phyloP scores from a whole-genome alignment of 352 stramenopile species.

The Pythium guiyangense region DNA sequence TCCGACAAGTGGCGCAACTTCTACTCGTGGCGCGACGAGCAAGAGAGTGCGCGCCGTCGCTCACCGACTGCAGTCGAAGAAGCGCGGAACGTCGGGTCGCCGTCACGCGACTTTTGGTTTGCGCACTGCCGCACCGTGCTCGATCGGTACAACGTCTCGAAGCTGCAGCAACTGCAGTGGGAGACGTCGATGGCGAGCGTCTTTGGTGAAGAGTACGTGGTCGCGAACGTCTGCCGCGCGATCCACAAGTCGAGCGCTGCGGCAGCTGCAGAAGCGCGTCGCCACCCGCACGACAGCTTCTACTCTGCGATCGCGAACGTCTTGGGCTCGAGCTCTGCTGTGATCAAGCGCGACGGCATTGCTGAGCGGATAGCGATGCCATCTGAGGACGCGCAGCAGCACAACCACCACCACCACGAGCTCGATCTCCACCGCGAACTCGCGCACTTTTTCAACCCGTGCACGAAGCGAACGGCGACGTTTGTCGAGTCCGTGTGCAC shows the following conservation, averaged over 20 bases:
- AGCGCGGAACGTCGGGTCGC: conserved; percentile 39
- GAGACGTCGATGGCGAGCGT: conserved; percentile 63
- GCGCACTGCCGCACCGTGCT: conserved; percentile 56
- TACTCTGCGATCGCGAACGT: conserved; percentile 18
- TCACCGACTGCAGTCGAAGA: conserved; percentile 34
- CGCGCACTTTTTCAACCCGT: conserved; percentile 39
- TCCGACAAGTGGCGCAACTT: conserved; percentile 76
- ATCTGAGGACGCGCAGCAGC: neutral
- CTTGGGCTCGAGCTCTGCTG: conserved; percentile 10
- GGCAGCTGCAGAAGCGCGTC: neutral
- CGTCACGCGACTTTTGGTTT: conserved; percentile 70
- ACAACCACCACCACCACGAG: conserved; percentile 16
- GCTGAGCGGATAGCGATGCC: conserved; percentile 2
- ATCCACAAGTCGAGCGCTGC: conserved; percentile 8
- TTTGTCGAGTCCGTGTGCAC: conserved; percentile 28
- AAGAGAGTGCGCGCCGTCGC: conserved; percentile 23
- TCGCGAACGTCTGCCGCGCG: conserved; percentile 39
- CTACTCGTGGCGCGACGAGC: conserved; percentile 53
- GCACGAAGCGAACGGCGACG: conserved; percentile 29
- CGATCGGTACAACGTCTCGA: conserved; percentile 60
- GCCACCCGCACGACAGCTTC: conserved; percentile 13
- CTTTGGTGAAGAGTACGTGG: conserved; percentile 56
- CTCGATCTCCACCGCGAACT: conserved; percentile 39
- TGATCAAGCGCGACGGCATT: conserved; percentile 8
- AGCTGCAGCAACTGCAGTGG: conserved; percentile 69